Evolutionary conservation across 2,329 filamentous ascomycete genomes (phyloP).

Genomic region (Exophiala sp.): DNA sequence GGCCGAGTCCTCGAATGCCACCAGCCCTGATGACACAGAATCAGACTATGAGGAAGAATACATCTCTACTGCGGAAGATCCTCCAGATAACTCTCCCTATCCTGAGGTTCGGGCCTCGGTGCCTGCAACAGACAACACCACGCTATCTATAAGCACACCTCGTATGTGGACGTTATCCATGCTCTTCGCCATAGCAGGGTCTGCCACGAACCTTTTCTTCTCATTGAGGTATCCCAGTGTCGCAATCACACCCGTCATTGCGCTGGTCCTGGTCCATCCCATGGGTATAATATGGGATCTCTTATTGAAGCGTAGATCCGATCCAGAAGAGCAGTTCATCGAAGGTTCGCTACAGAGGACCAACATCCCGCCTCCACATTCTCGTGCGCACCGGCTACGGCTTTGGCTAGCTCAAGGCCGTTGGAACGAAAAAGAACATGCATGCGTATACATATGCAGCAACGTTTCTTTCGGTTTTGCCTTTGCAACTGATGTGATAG

Average conservation of each 20-base stretch:
- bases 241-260: conserved; percentile 84
- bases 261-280: conserved; percentile 77
- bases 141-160: conserved; percentile 76
- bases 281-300: conserved; percentile 77
- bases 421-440: conserved; percentile 88
- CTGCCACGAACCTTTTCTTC: conserved; percentile 83
- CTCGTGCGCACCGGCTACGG: conserved; percentile 46
- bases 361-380: conserved; percentile 15
- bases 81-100: conserved; percentile 48
- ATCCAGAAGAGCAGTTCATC: conserved; percentile 55
- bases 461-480: conserved; percentile 88
- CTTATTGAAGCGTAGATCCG: conserved; percentile 58
- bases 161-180: conserved; percentile 84
- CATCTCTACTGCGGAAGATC: conserved; percentile 32
- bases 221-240: conserved; percentile 86
- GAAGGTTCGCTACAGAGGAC: conserved; percentile 54
- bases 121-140: conserved; percentile 68
- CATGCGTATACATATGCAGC: conserved; percentile 83
- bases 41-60: conserved; percentile 36
- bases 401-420: conserved; percentile 74
- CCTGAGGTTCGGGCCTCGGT: conserved; percentile 78
- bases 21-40: conserved; percentile 28
- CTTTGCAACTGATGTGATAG: conserved; percentile 82
- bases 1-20: conserved; percentile 30
- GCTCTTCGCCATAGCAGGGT: conserved; percentile 75